Evolutionary conservation across 768 basidiomycete species (phyloP).

Genomic region (Myochromella boudieri): DNA sequence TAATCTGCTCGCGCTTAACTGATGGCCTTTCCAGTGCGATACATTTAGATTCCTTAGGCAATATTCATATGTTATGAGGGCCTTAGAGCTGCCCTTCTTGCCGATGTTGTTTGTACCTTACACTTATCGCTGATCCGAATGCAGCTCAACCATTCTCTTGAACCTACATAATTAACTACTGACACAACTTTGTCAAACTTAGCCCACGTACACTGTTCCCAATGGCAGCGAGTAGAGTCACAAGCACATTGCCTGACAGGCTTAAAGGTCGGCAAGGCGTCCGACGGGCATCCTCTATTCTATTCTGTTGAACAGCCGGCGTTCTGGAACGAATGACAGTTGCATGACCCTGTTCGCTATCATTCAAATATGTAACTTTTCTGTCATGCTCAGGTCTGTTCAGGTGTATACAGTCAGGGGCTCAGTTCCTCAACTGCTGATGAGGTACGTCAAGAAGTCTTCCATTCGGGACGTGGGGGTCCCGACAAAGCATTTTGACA

Average conservation of each 20-base stretch:
- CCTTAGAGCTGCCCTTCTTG: slow-evolving; percentile 6
- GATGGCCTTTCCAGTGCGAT: no score
- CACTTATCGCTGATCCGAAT: slow-evolving; percentile 6
- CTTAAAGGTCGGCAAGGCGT: no score
- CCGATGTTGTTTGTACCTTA: slow-evolving; percentile 6
- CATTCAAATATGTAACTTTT: slow-evolving; percentile 10
- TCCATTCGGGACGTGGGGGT: slow-evolving; percentile 7
- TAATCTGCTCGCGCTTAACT: no score
- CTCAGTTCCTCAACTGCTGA: slow-evolving; percentile 5
- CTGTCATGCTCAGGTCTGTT: slow-evolving; percentile 12
- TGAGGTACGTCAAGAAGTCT: slow-evolving; percentile 15
- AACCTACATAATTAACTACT: neutral
- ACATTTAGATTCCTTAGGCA: neutral
- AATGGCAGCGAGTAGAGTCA: neutral
- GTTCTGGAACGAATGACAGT: neutral
- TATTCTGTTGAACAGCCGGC: neutral
- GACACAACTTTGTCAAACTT: neutral
- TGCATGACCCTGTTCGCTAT: slow-evolving; percentile 3
- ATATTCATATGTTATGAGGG: neutral
- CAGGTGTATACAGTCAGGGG: slow-evolving; percentile 10
- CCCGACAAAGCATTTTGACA: slow-evolving; percentile 10
- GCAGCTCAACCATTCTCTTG: neutral
- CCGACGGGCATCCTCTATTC: no score
- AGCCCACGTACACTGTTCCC: neutral
- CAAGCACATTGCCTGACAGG: neutral